Evolutionary conservation across 345 rosid species (phyloP).

Genomic region (Eucalyptus regnans): DNA sequence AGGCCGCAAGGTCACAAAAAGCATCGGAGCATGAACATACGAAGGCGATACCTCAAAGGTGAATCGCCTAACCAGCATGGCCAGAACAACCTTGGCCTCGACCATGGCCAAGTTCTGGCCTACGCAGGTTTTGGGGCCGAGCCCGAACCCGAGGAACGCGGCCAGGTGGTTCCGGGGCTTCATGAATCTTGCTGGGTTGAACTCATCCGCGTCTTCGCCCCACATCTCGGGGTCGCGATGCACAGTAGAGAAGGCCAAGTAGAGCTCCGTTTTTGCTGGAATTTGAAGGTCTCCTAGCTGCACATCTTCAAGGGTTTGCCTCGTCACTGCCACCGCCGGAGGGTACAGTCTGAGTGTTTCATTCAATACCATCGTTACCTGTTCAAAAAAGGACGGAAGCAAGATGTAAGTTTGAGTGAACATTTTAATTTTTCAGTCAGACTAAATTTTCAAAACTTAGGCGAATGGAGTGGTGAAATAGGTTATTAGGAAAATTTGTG

Average conservation of each 20-base stretch:
- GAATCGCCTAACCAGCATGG: conserved; percentile 31
- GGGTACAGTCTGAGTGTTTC: conserved; percentile 73
- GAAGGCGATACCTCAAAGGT: conserved; percentile 38
- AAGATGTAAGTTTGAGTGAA: neutral
- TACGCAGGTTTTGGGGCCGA: conserved; percentile 40
- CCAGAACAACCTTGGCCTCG: conserved; percentile 43
- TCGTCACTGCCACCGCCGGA: conserved; percentile 32
- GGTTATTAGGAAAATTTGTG: neutral
- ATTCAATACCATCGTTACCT: conserved; percentile 30
- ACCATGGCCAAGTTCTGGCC: conserved; percentile 43
- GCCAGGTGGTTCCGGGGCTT: conserved; percentile 28
- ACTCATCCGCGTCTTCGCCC: conserved; percentile 61
- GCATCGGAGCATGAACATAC: conserved; percentile 61
- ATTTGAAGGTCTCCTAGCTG: conserved; percentile 40
- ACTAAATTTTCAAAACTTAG: neutral
- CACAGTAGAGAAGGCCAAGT: conserved; percentile 21
- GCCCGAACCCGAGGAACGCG: conserved; percentile 33
- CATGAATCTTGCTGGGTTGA: conserved; percentile 53
- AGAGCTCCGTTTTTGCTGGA: conserved; percentile 52
- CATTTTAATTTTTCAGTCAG: neutral
- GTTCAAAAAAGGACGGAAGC: neutral
- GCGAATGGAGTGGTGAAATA: neutral
- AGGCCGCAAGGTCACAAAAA: conserved; percentile 34
- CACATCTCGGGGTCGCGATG: conserved; percentile 53
- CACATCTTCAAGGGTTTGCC: conserved; percentile 20